Percentiles rank a stretch among this genome's conserved stretches.
Conservation (phyloP, 129 eudicot species). For the Kitagawia praeruptora region DNA sequence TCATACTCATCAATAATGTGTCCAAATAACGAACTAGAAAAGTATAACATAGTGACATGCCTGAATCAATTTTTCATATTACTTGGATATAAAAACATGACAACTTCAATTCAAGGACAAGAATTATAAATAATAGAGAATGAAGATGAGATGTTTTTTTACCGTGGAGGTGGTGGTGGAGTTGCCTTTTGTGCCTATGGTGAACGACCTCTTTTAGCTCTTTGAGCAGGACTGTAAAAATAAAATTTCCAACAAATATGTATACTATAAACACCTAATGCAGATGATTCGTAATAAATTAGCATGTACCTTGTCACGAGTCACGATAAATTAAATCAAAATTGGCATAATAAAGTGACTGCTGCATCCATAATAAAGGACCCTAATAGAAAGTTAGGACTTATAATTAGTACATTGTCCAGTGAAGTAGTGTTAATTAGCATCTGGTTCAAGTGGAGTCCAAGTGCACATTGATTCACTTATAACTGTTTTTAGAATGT, state of each 20-base stretch:
- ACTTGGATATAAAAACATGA: not conserved
- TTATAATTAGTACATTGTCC: no score
- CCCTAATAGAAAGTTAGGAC: no score
- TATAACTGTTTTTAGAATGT: not conserved
- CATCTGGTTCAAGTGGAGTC: not conserved
- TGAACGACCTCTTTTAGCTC: constrained; percentile 69
- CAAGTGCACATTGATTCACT: not conserved
- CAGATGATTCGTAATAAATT: not conserved
- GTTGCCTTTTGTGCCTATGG: constrained; percentile 58
- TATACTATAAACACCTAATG: not conserved
- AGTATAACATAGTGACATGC: not conserved
- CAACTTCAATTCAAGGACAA: not conserved
- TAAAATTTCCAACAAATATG: not conserved
- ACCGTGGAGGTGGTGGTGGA: constrained; percentile 51
- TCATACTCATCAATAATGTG: not conserved
- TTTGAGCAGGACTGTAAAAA: constrained; percentile 55
- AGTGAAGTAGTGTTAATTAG: not conserved
- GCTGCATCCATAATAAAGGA: constrained; percentile 58
- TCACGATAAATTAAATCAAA: not conserved
- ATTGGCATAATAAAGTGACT: constrained; percentile 22
- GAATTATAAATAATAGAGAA: not conserved
- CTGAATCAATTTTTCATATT: not conserved
- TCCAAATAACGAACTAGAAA: no score
- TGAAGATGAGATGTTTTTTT: not conserved
- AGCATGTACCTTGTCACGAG: not conserved